phyloP scores from a whole-genome alignment of 2,329 filamentous ascomycete species.

The Fusarium neocosmosporiellum region DNA sequence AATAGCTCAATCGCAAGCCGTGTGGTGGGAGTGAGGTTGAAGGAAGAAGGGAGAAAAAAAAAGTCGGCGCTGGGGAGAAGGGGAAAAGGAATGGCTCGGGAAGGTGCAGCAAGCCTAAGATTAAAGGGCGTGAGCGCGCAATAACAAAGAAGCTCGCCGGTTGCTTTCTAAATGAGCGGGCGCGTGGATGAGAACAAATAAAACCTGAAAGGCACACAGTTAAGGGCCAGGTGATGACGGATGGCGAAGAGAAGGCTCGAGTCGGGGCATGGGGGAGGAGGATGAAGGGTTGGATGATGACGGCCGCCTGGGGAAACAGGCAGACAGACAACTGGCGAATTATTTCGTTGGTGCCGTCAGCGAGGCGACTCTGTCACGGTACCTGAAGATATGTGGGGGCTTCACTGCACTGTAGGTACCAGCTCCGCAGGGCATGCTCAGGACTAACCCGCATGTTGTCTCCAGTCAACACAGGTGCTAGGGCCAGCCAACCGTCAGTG shows the following conservation, averaged over 20 bases:
- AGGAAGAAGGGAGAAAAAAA: constrained; percentile 41
- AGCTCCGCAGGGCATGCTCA: neutral
- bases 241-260: constrained; percentile 31
- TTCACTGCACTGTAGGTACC: neutral
- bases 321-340: constrained; percentile 27
- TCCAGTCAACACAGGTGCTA: neutral
- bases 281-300: constrained; percentile 35
- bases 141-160: constrained; percentile 25
- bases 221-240: constrained; percentile 31
- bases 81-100: constrained; percentile 38
- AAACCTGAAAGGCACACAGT: constrained; percentile 21
- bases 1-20: constrained; percentile 41
- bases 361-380: constrained; percentile 23
- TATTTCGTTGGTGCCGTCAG: constrained; percentile 28
- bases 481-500: neutral
- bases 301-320: constrained; percentile 30
- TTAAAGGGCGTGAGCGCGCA: constrained; percentile 28
- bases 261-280: constrained; percentile 29
- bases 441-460: neutral
- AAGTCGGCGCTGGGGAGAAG: constrained; percentile 39
- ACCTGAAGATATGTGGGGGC: neutral
- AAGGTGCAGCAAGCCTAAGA: constrained; percentile 29
- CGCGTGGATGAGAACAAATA: constrained; percentile 21
- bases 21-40: constrained; percentile 41
- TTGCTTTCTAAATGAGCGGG: constrained; percentile 25